Percentiles rank a stretch among this genome's conserved stretches.
These are phyloP conservation scores for Garcileccinum viscosum DNA, from an alignment of 1,284 basidiomycete genomes.

Conservation along the genomic window DNA sequence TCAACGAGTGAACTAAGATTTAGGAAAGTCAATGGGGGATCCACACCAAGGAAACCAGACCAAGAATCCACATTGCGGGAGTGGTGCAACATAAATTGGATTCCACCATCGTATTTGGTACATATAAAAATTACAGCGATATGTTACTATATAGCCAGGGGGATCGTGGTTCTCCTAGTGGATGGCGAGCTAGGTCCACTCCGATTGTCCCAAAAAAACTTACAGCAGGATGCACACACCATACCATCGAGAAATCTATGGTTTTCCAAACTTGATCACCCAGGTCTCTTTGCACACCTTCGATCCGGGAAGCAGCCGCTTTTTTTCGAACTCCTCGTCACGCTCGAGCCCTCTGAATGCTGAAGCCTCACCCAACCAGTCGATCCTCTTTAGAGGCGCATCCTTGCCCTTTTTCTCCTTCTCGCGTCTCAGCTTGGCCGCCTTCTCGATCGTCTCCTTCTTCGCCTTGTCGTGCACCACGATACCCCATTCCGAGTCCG, in stretches of 20 bases:
- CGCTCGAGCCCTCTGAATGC: constrained; percentile 64
- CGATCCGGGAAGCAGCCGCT: constrained; percentile 50
- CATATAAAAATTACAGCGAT: neutral
- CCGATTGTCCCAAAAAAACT: neutral
- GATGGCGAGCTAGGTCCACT: neutral
- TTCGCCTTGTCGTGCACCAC: constrained; percentile 49
- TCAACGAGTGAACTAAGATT: neutral
- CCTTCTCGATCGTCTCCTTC: constrained; percentile 44
- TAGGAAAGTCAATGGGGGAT: neutral
- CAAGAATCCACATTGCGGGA: neutral
- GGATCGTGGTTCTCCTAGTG: neutral
- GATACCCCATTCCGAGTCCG: constrained; percentile 68
- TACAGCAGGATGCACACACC: neutral
- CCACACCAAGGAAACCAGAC: neutral
- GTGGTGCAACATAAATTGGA: neutral
- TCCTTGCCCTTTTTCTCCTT: constrained; percentile 34
- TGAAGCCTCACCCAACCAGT: constrained; percentile 60
- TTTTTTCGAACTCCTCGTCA: constrained; percentile 59
- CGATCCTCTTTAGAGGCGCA: constrained; percentile 53
- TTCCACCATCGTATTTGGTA: neutral
- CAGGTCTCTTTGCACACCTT: constrained; percentile 43
- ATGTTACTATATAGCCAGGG: neutral
- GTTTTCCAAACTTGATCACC: constrained; percentile 43
- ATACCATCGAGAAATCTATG: constrained; percentile 12
- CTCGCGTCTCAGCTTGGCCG: constrained; percentile 40